A percentile compares a stretch with the other conserved stretches of the same genome.
These are phyloP conservation scores for Hypericum androsaemum DNA, from an alignment of 345 rosid species.

Conservation along the genomic window DNA sequence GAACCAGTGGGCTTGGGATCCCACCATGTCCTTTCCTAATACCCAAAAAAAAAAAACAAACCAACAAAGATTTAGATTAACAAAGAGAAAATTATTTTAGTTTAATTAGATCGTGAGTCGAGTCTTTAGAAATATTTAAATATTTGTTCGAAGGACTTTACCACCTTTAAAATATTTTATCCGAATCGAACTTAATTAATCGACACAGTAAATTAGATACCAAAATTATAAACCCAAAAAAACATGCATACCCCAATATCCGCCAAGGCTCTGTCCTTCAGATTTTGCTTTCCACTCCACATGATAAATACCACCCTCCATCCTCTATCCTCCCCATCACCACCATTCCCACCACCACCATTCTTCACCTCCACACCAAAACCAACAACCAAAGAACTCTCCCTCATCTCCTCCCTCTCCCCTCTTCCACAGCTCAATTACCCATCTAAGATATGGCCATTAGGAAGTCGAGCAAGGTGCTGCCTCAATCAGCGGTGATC, in stretches of 20 bases:
- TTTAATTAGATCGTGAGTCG: too few relatives aligned
- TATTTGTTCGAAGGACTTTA: too few relatives aligned
- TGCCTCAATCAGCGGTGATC: neutral
- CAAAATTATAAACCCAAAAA: too few relatives aligned
- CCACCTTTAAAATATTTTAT: too few relatives aligned
- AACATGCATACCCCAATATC: conserved; percentile 20
- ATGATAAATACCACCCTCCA: conserved; percentile 31
- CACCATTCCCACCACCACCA: neutral
- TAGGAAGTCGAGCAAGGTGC: neutral
- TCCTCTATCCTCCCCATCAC: conserved; percentile 20
- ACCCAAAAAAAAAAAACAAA: too few relatives aligned
- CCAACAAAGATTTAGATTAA: too few relatives aligned
- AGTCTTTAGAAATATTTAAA: too few relatives aligned
- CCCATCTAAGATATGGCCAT: neutral
- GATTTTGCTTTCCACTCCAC: conserved; percentile 16
- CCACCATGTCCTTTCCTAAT: conserved; percentile 41
- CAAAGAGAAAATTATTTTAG: too few relatives aligned
- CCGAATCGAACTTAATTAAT: too few relatives aligned
- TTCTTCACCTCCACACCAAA: too few relatives aligned
- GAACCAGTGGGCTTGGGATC: conserved; percentile 39
- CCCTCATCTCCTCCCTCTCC: conserved; percentile 26
- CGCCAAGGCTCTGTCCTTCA: conserved; percentile 16
- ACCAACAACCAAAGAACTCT: too few relatives aligned
- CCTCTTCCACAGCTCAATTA: neutral
- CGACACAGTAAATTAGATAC: too few relatives aligned